phyloP scores from a whole-genome alignment of 345 rosid genomes.

The Camelina laxa region DNA sequence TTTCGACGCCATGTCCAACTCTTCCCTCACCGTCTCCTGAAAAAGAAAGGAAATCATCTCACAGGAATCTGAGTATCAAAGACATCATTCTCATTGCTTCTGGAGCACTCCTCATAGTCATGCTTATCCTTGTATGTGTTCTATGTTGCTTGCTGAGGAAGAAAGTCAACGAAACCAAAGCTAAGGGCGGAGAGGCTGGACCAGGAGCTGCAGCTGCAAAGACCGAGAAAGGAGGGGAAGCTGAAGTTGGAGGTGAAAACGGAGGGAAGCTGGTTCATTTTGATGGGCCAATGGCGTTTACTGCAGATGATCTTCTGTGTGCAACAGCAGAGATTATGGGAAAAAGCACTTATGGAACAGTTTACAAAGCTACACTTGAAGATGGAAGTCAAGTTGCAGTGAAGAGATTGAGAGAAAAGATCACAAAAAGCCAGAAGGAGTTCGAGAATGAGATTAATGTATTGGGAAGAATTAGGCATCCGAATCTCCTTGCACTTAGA shows the following conservation, averaged over 20 bases:
- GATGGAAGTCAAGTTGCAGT: conserved; percentile 94
- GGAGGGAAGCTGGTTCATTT: conserved; percentile 96
- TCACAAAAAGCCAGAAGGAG: conserved; percentile 78
- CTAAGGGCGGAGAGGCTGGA: conserved; percentile 49
- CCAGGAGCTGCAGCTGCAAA: conserved; percentile 40
- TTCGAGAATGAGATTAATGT: conserved; percentile 75
- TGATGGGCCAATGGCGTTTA: conserved; percentile 86
- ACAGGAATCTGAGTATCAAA: conserved; percentile 60
- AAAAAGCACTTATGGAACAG: conserved; percentile 91
- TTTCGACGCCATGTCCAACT: conserved; percentile 60
- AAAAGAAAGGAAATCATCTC: conserved; percentile 37
- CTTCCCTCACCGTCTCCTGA: conserved; percentile 48
- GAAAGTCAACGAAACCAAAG: conserved; percentile 49
- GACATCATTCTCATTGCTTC: conserved; percentile 80
- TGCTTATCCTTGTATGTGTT: conserved; percentile 63
- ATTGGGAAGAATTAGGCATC: conserved; percentile 79
- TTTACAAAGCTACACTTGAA: conserved; percentile 91
- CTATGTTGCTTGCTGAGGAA: conserved; percentile 73
- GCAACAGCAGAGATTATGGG: conserved; percentile 99
- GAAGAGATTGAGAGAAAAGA: conserved; percentile 86
- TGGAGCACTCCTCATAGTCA: conserved; percentile 62
- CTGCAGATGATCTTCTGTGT: conserved; percentile 94
- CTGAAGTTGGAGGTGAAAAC: conserved; percentile 70
- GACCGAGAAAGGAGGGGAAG: conserved; percentile 64
- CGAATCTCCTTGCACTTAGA: conserved; percentile 79